A percentile compares a stretch with the other conserved stretches of the same genome.
These are phyloP conservation scores for Penicillium chermesinum DNA, from an alignment of 495 filamentous ascomycete species.

Conservation along the genomic window DNA sequence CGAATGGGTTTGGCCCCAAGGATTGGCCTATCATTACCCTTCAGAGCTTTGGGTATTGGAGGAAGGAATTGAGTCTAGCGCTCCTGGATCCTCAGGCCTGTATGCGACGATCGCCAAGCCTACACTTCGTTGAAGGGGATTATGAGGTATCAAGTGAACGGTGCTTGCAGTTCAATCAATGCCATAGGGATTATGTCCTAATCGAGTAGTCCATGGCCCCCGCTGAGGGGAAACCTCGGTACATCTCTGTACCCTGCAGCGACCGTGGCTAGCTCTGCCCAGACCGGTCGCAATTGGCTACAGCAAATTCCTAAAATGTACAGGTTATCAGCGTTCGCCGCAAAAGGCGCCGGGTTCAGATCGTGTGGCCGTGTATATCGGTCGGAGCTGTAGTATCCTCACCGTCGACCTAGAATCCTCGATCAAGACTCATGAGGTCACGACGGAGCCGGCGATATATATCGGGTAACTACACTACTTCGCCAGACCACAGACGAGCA, in stretches of 20 bases:
- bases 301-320: background rate
- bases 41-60: background rate
- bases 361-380: slow-evolving; percentile 1
- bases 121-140: background rate
- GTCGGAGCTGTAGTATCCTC: slow-evolving; percentile 3
- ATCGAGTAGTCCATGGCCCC: background rate
- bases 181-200: background rate
- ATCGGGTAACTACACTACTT: background rate
- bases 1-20: slow-evolving; percentile 13
- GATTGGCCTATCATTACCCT: background rate
- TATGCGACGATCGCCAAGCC: no score
- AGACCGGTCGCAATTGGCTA: background rate
- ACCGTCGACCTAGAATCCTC: no score
- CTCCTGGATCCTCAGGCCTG: no score
- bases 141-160: background rate
- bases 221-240: background rate
- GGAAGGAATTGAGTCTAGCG: background rate
- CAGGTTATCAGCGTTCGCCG: slow-evolving; percentile 9
- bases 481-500: no score
- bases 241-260: background rate
- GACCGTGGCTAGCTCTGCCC: background rate
- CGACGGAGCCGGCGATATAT: slow-evolving; percentile 3
- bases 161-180: no score
- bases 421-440: no score
- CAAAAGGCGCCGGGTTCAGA: slow-evolving; percentile 22